phyloP scores from a whole-genome alignment of 2,329 filamentous ascomycete species.

The Aureobasidium namibiae region DNA sequence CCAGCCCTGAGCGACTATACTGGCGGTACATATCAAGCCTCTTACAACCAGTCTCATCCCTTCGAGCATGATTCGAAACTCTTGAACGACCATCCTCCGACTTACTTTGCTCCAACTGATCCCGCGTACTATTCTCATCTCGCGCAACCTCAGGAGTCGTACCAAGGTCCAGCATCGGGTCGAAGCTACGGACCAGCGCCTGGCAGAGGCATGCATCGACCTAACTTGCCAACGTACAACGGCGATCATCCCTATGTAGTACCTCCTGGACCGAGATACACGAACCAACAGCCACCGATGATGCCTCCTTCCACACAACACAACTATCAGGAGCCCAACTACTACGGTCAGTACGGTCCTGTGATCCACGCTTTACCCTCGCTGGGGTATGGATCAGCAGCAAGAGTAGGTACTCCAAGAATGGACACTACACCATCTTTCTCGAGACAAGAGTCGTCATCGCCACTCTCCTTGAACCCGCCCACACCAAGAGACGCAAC shows the following conservation, averaged over 20 bases:
- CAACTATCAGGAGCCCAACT: background rate
- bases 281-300: background rate
- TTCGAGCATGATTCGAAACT: background rate
- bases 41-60: background rate
- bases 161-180: background rate
- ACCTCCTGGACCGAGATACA: background rate
- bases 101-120: background rate
- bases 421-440: slow-evolving; percentile 34
- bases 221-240: slow-evolving; percentile 23
- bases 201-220: slow-evolving; percentile 16
- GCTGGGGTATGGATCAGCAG: slow-evolving; percentile 14
- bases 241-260: slow-evolving; percentile 19
- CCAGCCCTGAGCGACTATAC: slow-evolving; percentile 35
- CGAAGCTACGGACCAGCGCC: background rate
- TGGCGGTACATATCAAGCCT: background rate
- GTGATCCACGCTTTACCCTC: background rate
- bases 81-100: background rate
- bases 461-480: slow-evolving; percentile 30
- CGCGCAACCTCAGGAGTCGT: background rate
- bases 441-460: slow-evolving; percentile 35
- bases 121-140: background rate
- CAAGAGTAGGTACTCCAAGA: slow-evolving; percentile 27
- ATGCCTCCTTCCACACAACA: background rate
- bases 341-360: background rate
- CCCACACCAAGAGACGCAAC: slow-evolving; percentile 33